Base-by-base conservation (phyloP, 2,329 filamentous ascomycete species). In the Epichloe glyceriae region DNA sequence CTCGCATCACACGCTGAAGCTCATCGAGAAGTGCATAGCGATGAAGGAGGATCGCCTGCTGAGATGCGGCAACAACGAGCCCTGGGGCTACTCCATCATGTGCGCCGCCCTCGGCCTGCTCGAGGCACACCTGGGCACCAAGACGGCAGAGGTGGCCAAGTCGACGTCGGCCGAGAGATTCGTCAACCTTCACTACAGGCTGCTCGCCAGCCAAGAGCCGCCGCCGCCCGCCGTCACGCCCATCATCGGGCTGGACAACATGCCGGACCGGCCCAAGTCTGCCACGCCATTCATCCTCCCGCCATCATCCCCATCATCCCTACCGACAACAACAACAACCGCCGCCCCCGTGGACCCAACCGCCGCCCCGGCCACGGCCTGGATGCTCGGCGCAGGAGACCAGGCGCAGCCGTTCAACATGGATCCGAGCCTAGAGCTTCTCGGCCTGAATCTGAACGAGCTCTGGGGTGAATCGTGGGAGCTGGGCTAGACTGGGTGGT, bases 21-120 rank as follows among this genome's bases (percentile, higher is more conserved):
- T 82, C n/a, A 73, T 82, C 11, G 77, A 81, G 59, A 79, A 77
- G 60, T 81, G 78, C 54, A 71, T 82, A 38, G 64, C 66, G 45
- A 76, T 82, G 70, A 80, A 80, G 60, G 78, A 81, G 57, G 78
- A 82, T 56, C 73, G 77, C 1, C 71, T 82, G 7, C 62, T 82
- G 22, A 69, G 78, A n/a, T 80, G 76, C 54, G 78, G 78, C 15
- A 81, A 81, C 64, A 79, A 80, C 57, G 79, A 82, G 59, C 78
- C 79, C 0, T 82, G 79, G 79, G 77, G 77, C 17, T 80, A 81
- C 61, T 78, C 74, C 50, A 80, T 80, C 60, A 79, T 82, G 74
- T 82, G 78, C 56, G 76, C 78, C 3, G 76, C 78, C 1, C 69
- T 75, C 26, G 79, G 78, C 3, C 67, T 82, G 10, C 67, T 82